Evolutionary conservation across 768 basidiomycete genomes (phyloP).

Genomic region (Leccinum disarticulatum): DNA sequence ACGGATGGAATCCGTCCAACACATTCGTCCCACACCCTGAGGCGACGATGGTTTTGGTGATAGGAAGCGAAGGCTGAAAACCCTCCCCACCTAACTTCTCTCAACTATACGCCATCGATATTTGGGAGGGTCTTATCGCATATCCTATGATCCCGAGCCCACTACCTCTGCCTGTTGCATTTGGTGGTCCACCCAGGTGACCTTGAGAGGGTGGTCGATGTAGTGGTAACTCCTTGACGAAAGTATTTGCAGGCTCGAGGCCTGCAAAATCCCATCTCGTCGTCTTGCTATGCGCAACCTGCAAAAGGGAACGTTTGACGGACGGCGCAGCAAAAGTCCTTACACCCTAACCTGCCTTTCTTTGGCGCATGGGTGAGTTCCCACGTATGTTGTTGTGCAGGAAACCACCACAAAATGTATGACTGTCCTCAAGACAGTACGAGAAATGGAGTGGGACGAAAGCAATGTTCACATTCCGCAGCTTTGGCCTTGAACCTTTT

Average conservation of each 20-base stretch:
- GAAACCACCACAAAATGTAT: slow-evolving; percentile 3
- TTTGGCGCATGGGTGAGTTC: neutral
- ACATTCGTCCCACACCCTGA: neutral
- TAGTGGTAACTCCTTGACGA: neutral
- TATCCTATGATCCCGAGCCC: neutral
- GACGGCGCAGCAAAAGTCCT: neutral
- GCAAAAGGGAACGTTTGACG: no score
- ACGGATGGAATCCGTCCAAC: neutral
- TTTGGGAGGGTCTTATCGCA: neutral
- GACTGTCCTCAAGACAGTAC: slow-evolving; percentile 4
- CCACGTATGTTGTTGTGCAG: neutral
- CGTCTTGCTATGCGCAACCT: neutral
- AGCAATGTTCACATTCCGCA: neutral
- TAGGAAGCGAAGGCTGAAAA: neutral
- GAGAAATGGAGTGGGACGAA: neutral
- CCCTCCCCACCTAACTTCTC: neutral
- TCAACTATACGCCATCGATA: neutral
- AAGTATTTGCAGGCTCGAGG: neutral
- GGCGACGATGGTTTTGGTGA: neutral
- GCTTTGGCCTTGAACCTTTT: neutral
- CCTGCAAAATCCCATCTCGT: no score
- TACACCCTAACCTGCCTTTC: neutral
- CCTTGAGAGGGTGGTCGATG: neutral
- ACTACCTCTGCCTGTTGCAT: neutral
- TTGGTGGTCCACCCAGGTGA: neutral